Evolutionary conservation across 1,284 basidiomycete genomes (phyloP).

Genomic region (Coniferiporia weirii): DNA sequence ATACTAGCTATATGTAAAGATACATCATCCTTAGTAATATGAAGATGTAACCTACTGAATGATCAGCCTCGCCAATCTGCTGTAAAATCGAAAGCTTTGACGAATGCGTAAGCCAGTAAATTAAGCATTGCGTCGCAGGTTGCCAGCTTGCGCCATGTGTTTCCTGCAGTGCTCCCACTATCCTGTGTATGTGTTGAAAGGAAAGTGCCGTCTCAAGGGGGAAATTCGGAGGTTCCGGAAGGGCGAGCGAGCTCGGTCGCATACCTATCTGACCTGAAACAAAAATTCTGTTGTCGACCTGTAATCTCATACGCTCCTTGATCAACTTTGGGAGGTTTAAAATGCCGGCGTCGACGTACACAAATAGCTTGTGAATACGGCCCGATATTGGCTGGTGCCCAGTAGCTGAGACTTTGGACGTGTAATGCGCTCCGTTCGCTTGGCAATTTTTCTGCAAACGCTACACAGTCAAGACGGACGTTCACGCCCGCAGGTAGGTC

Average conservation of each 20-base stretch:
- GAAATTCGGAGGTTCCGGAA: slow-evolving; percentile 60
- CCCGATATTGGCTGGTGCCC: slow-evolving; percentile 99
- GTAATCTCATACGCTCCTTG: slow-evolving; percentile 2
- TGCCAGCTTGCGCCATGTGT: slow-evolving; percentile 56
- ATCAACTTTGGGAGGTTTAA: neutral
- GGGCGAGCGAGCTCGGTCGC: slow-evolving; percentile 64
- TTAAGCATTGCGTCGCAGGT: slow-evolving; percentile 52
- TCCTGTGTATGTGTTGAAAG: slow-evolving; percentile 76
- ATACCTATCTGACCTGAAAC: slow-evolving; percentile 96
- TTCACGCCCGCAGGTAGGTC: slow-evolving; percentile 54
- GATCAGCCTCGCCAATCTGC: slow-evolving; percentile 26
- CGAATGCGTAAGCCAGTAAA: slow-evolving; percentile 59
- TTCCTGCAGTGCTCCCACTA: slow-evolving; percentile 53
- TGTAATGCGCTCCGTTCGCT: slow-evolving; percentile 72
- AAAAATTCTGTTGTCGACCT: slow-evolving; percentile 74
- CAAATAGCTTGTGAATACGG: slow-evolving; percentile 94
- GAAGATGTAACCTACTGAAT: slow-evolving; percentile 22
- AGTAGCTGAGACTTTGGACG: slow-evolving; percentile 94
- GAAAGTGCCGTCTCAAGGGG: slow-evolving; percentile 66
- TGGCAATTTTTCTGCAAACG: slow-evolving; percentile 41
- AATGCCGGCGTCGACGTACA: slow-evolving; percentile 38
- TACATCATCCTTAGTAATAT: too few relatives aligned
- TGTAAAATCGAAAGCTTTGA: slow-evolving; percentile 29
- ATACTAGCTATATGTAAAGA: neutral
- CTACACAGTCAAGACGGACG: slow-evolving; percentile 74